These are phyloP conservation scores for Leptomonas pyrrhocoris DNA, from an alignment of 208 protist genomes.

Conservation along the genomic window DNA sequence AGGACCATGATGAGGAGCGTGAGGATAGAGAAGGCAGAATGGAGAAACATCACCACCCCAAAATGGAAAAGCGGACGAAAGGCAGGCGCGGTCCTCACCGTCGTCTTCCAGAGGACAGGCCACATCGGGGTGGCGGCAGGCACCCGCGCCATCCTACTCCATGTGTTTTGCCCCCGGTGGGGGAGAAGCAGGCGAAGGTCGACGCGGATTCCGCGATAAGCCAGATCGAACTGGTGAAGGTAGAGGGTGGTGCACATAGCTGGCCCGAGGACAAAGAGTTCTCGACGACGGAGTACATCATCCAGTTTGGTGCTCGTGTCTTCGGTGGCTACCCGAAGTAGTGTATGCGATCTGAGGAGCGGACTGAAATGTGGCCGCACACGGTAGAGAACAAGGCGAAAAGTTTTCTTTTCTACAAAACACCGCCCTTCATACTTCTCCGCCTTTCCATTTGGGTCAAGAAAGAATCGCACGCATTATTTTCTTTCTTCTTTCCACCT, in stretches of 20 bases:
- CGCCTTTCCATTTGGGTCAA: no score
- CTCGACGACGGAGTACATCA: conserved; percentile 74
- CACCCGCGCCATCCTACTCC: background rate
- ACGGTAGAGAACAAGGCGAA: no score
- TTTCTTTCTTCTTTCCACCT: no score
- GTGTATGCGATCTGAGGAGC: background rate
- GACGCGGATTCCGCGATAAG: conserved; percentile 2
- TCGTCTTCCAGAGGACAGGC: background rate
- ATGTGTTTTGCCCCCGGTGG: background rate
- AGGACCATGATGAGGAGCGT: background rate
- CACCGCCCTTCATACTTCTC: no score
- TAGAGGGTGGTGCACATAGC: conserved; percentile 38
- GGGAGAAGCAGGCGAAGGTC: background rate
- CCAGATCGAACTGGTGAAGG: conserved; percentile 63
- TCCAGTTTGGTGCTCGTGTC: conserved; percentile 50
- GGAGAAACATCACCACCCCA: background rate
- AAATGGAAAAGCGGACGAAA: no score
- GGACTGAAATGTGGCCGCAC: no score
- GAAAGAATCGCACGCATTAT: no score
- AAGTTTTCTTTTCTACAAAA: no score
- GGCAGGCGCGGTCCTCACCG: background rate
- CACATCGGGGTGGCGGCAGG: no score
- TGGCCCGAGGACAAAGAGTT: conserved; percentile 66
- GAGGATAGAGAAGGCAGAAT: background rate
- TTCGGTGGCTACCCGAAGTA: conserved; percentile 50